Evolutionary conservation across 2,329 filamentous ascomycete genomes (phyloP), one percentile per base, ranked within the genome.

Genomic region (Trichoderma sp.): DNA sequence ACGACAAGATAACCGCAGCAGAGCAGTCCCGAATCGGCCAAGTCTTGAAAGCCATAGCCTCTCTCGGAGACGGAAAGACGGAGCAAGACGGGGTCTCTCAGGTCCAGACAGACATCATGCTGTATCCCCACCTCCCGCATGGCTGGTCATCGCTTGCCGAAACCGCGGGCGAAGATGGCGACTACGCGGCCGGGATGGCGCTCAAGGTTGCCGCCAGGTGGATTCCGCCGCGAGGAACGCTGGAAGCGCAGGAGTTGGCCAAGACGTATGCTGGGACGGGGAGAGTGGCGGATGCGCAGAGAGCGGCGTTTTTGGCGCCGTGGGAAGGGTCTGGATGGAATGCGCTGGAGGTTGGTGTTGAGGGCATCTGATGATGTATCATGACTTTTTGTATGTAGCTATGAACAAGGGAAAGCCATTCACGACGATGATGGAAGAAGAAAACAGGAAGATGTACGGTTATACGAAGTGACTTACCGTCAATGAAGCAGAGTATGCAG

Each of bases 131-230:
- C 68, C 85, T 93, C 68, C 89, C 93, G 0, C 87, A 91, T 63
- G 92, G 93, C 0, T 99, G 95, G 95, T 85, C 87, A 50, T 84
- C 90, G 60, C 82, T 98, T 27, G 88, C 91, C 0, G 84, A 87
- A 42, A 39, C 66, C 4, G 39, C 54, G 29, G 68, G 64, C 17
- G 68, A 67, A 19, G 58, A 67, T 17, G 68, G 68, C 4, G 79
- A 81, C n/a, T 80, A 84, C 66, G 80, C 83, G 0, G 90, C 92
- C 3, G 87, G 92, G 71, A 93, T 97, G 88, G 92, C 93, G 2
- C 82, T 97, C 69, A 85, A 89, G 74, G 92, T 93, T n/a, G 93
- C 94, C 0, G 75, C 86, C 42, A 89, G 89, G 72, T 89, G 87
- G 9, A 88, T 94, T 2, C 91, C 93, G 39, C 93, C 94, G 0